These are phyloP conservation scores for Auxenochlorella protothecoides DNA, from an alignment of 139 green algal genomes.

Conservation along the genomic window DNA sequence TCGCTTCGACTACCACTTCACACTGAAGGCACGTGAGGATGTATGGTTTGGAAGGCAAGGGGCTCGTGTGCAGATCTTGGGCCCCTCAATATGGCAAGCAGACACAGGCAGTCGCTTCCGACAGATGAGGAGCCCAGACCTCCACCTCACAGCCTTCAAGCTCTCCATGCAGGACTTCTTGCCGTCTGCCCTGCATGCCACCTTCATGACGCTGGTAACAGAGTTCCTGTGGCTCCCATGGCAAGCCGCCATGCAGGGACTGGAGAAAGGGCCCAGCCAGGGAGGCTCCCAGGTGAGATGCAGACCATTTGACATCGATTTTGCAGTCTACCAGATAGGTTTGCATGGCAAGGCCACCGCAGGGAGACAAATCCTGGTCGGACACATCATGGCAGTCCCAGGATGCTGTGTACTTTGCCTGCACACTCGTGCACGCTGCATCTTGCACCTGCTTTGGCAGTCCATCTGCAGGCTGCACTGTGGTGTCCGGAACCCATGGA, in stretches of 20 bases:
- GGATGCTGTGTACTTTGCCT: neutral
- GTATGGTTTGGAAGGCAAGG: neutral
- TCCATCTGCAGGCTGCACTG: slow-evolving; percentile 25
- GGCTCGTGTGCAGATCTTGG: too few relatives aligned
- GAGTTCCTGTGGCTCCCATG: slow-evolving; percentile 87
- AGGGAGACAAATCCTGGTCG: too few relatives aligned
- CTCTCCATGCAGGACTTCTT: slow-evolving; percentile 47
- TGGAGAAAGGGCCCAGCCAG: slow-evolving; percentile 15
- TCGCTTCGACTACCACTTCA: slow-evolving; percentile 21
- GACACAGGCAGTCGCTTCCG: too few relatives aligned
- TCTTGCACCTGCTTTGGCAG: neutral
- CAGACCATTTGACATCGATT: too few relatives aligned
- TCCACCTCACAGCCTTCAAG: too few relatives aligned
- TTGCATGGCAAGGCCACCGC: too few relatives aligned
- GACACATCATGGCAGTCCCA: too few relatives aligned
- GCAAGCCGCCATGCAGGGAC: slow-evolving; percentile 34
- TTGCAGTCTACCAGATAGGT: too few relatives aligned
- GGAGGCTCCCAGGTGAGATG: slow-evolving; percentile 25
- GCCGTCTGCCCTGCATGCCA: slow-evolving; percentile 48
- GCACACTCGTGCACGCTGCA: neutral
- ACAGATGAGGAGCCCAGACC: too few relatives aligned
- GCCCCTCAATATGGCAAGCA: too few relatives aligned
- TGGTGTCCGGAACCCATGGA: too few relatives aligned
- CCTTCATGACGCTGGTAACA: slow-evolving; percentile 50
- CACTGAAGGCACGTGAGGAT: slow-evolving; percentile 8